Base-by-base conservation (phyloP, 2,329 filamentous ascomycete genomes). In the Aspergillus sp. region DNA sequence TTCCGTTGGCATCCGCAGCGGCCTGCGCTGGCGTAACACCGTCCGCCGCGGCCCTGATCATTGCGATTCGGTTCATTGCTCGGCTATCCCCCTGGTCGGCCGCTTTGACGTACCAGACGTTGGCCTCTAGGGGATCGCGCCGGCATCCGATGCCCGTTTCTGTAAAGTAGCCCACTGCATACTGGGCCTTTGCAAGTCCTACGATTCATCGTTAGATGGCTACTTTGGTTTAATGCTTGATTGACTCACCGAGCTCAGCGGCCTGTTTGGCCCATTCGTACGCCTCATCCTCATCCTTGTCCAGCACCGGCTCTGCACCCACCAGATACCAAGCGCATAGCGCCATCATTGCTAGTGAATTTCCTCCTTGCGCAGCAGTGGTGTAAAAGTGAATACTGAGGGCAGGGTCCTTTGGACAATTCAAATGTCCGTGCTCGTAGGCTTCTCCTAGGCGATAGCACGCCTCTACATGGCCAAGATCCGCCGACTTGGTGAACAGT, bases 271-370 rank as follows among this genome's bases (percentile, higher is more conserved):
- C 93, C 95, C 95, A 99, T 73, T 96, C 93, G 69, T 96, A 98
- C 9, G 95, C 95, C 75, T 99, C 95, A 65, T 89, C 89, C 73
- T 98, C 93, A 68, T 99, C 93, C 76, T 95, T 96, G 60, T 96
- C 93, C 21, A 99, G 78, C 14, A 98, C 87, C 0, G 93, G 92
- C 65, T 93, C 90, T 2, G 95, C 95, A 11, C 95, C 95, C 41
- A 98, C 90, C 83, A 98, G 90, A 74, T 98, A 99, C 95, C 95
- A 99, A 11, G 95, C 95, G 76, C 95, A 99, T 8, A 99, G 81
- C 4, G 93, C 93, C 93, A 99, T 96, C 92, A 98, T 98, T 48
- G 92, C 93, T 48, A 87, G 84, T 0, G 92, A 82, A 69, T 97
- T 90, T 1, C 91, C 91, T 46, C 84, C 82, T 69, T 96, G 90